Conservation (phyloP, 768 basidiomycete species). For the Rhodosporidiobolus odoratus region DNA sequence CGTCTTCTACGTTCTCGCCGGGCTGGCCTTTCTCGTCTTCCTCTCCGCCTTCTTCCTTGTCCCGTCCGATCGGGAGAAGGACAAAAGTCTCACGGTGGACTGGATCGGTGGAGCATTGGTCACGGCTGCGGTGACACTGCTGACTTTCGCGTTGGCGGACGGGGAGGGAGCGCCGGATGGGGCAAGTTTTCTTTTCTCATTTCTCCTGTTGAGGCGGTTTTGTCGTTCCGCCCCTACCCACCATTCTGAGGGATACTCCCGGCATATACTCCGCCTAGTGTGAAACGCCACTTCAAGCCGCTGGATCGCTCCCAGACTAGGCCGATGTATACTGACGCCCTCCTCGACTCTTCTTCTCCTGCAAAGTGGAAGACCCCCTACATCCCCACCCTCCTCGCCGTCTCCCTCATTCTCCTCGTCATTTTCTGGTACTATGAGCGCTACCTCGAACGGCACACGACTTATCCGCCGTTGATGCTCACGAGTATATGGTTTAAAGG, state of each 20-base stretch:
- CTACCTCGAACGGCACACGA: constrained; percentile 52
- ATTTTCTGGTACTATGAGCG: constrained; percentile 64
- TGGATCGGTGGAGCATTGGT: constrained; percentile 68
- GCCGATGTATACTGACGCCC: background rate
- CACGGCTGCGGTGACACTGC: constrained; percentile 62
- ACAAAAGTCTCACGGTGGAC: constrained; percentile 55
- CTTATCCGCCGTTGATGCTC: constrained; percentile 15
- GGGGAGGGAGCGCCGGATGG: constrained; percentile 58
- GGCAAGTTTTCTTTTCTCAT: background rate
- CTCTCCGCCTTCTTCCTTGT: constrained; percentile 59
- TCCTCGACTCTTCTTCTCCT: background rate
- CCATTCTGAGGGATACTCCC: too few relatives aligned
- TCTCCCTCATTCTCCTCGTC: constrained; percentile 57
- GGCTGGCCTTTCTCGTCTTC: constrained; percentile 55
- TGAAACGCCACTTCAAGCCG: background rate
- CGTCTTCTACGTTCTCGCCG: constrained; percentile 59
- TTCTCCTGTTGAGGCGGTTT: too few relatives aligned
- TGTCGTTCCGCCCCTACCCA: too few relatives aligned
- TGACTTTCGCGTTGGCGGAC: constrained; percentile 69
- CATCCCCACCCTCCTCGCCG: constrained; percentile 63
- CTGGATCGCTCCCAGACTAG: background rate
- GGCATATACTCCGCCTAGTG: too few relatives aligned
- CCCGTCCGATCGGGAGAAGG: constrained; percentile 54
- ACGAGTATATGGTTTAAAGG: constrained; percentile 18
- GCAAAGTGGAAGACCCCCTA: constrained; percentile 44